Evolutionary conservation across 192 early-diverging fungal genomes (phyloP).

Genomic region (Coemansia reversa): DNA sequence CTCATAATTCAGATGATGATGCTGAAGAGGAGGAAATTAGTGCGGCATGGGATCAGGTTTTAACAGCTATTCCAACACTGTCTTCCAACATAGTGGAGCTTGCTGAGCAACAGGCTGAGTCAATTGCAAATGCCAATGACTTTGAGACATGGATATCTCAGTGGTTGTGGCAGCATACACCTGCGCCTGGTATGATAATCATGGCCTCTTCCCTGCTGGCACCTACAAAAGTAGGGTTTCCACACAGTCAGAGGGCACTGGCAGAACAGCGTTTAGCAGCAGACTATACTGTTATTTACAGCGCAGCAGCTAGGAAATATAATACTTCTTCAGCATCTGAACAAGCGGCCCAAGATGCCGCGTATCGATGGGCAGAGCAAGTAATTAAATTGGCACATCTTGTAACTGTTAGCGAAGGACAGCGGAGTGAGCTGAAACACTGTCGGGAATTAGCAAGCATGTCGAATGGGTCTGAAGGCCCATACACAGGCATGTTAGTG

Average conservation of each 20-base stretch:
- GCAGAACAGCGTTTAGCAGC: conserved; percentile 33
- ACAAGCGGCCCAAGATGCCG: conserved; percentile 1
- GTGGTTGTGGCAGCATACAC: conserved; percentile 39
- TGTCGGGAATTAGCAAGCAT: conserved; percentile 32
- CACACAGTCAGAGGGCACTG: conserved; percentile 20
- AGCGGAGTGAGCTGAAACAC: conserved; percentile 24
- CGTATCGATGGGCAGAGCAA: conserved; percentile 24
- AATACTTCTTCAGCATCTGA: background rate
- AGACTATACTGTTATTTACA: conserved; percentile 25
- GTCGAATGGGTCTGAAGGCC: conserved; percentile 20
- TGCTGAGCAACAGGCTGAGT: background rate
- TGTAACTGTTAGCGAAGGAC: conserved; percentile 29
- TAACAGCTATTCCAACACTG: conserved; percentile 33
- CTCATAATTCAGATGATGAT: background rate
- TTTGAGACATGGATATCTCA: conserved; percentile 1
- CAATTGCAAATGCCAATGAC: background rate
- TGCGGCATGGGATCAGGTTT: conserved; percentile 47
- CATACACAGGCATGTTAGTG: conserved; percentile 28
- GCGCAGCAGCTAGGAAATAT: background rate
- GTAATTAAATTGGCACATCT: conserved; percentile 10
- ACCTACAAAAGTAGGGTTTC: conserved; percentile 24
- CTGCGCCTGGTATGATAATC: conserved; percentile 42
- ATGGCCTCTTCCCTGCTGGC: conserved; percentile 47
- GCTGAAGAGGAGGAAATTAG: conserved; percentile 28
- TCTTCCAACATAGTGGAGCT: conserved; percentile 12